Evolutionary conservation across 352 stramenopile genomes (phyloP).

Genomic region (Pythium brassicae): DNA sequence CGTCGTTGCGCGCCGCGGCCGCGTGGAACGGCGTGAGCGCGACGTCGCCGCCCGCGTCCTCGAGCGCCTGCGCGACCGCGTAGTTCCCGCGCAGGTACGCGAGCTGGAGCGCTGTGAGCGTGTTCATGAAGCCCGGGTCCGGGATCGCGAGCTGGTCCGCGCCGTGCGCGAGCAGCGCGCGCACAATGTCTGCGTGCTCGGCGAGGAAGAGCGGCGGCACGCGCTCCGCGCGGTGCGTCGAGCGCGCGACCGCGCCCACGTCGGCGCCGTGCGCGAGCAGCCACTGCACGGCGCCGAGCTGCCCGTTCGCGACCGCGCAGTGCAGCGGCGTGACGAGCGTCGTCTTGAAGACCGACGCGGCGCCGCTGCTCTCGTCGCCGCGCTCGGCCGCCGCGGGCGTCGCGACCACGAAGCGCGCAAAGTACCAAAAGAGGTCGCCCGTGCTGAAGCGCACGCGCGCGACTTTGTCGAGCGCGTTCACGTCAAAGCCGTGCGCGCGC

Average conservation of each 20-base stretch:
- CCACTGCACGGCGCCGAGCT: conserved; percentile 67
- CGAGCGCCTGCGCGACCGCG: conserved; percentile 66
- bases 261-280: conserved; percentile 59
- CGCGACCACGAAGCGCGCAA: conserved; percentile 66
- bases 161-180: conserved; percentile 55
- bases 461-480: conserved; percentile 76
- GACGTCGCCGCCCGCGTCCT: conserved; percentile 78
- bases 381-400: conserved; percentile 36
- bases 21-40: conserved; percentile 76
- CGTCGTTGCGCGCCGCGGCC: conserved; percentile 58
- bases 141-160: conserved; percentile 63
- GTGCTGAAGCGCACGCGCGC: conserved; percentile 73
- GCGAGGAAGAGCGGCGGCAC: conserved; percentile 75
- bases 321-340: conserved; percentile 80
- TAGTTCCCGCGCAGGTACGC: conserved; percentile 78
- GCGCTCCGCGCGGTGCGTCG: conserved; percentile 66
- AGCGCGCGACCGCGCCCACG: conserved; percentile 40
- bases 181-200: conserved; percentile 59
- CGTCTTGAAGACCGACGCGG: conserved; percentile 75
- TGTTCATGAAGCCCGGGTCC: conserved; percentile 80
- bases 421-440: conserved; percentile 80
- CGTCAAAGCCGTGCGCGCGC: conserved; percentile 41
- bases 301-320: conserved; percentile 67
- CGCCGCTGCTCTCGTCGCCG: conserved; percentile 36
- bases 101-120: conserved; percentile 68